These are phyloP conservation scores for Podochytrium sp. DNA, from an alignment of 192 early-diverging fungal species.

Conservation along the genomic window DNA sequence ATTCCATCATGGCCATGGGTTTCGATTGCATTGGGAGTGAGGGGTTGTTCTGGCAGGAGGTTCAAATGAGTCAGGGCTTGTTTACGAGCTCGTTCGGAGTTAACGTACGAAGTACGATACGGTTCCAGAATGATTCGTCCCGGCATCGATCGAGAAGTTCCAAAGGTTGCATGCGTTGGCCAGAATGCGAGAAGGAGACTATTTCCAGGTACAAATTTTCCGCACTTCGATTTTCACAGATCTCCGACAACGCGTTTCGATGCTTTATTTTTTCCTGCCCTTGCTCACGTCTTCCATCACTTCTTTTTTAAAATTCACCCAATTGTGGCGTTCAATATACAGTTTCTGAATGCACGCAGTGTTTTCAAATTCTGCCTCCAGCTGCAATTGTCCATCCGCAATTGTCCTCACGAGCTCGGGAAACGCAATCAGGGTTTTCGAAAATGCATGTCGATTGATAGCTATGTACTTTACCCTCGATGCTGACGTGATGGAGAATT, in stretches of 20 bases:
- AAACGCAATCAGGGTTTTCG: background rate
- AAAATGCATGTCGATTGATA: conserved; percentile 1
- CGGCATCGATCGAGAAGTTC: conserved; percentile 9
- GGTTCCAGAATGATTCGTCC: conserved; percentile 24
- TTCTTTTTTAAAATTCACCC: background rate
- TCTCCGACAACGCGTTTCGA: no score
- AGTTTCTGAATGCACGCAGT: background rate
- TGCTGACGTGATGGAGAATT: background rate
- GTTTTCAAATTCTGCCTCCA: background rate
- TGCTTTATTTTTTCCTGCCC: background rate
- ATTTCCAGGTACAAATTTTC: no score
- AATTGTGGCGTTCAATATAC: background rate
- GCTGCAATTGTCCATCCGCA: background rate
- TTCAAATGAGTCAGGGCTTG: background rate
- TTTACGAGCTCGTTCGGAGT: background rate
- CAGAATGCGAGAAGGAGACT: no score
- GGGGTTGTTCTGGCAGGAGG: background rate
- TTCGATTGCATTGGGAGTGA: background rate
- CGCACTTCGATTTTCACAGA: no score
- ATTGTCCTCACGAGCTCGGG: background rate
- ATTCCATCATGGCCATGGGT: background rate
- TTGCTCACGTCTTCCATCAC: background rate
- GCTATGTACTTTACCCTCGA: conserved; percentile 1
- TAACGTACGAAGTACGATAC: conserved; percentile 24
- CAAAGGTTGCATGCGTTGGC: background rate